Conservation (phyloP, 345 rosid genomes). For the Salix arbutifolia region DNA sequence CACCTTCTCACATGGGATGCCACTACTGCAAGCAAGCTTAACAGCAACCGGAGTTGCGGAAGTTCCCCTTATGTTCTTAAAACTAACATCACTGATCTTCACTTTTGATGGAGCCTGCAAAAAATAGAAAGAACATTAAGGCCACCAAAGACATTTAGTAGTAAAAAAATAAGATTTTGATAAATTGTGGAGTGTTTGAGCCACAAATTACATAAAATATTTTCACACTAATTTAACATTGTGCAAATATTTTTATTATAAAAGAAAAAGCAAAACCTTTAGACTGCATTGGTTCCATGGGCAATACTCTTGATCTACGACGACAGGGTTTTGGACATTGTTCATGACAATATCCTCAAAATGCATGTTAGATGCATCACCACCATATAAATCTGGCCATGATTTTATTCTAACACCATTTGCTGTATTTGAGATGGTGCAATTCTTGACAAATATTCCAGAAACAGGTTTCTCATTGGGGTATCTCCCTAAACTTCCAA, state of each 20-base stretch:
- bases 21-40: background rate
- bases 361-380: background rate
- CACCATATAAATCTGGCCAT: background rate
- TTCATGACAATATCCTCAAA: background rate
- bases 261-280: background rate
- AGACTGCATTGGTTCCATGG: slow-evolving; percentile 1
- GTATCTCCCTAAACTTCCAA: slow-evolving; percentile 2
- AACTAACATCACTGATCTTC: background rate
- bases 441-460: background rate
- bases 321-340: background rate
- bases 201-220: too few species aligned
- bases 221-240: background rate
- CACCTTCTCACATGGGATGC: background rate
- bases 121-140: background rate
- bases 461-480: background rate
- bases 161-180: too few species aligned
- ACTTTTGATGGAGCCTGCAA: slow-evolving; percentile 3
- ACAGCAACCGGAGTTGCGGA: background rate
- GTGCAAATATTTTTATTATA: background rate
- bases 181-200: too few species aligned
- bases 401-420: slow-evolving; percentile 4
- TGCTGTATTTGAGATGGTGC: background rate
- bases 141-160: background rate
- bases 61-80: slow-evolving; percentile 1
- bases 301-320: background rate